These are phyloP conservation scores for Candida nitratophila DNA, from an alignment of 805 yeast species.

Conservation along the genomic window DNA sequence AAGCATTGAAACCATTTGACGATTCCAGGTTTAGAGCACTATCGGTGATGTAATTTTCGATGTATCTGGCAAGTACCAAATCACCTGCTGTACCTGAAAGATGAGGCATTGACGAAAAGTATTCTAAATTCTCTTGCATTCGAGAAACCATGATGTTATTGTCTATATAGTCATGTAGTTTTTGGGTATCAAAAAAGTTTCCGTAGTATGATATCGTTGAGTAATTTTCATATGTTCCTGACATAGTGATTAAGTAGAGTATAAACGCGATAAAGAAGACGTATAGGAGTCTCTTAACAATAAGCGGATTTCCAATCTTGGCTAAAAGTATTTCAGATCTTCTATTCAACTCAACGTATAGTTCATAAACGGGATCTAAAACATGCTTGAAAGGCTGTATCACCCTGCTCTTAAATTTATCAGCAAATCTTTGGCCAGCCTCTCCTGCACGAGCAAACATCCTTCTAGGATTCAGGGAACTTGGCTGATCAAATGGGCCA, in stretches of 20 bases:
- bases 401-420: slow-evolving; percentile 28
- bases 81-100: slow-evolving; percentile 87
- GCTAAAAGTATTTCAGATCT: slow-evolving; percentile 52
- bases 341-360: slow-evolving; percentile 31
- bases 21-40: slow-evolving; percentile 50
- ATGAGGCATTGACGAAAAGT: slow-evolving; percentile 77
- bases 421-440: slow-evolving; percentile 28
- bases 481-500: neutral
- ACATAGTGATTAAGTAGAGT: slow-evolving; percentile 49
- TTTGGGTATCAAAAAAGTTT: slow-evolving; percentile 54
- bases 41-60: slow-evolving; percentile 49
- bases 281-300: slow-evolving; percentile 70
- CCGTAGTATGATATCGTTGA: slow-evolving; percentile 35
- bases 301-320: slow-evolving; percentile 78
- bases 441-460: slow-evolving; percentile 31
- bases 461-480: slow-evolving; percentile 11
- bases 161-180: slow-evolving; percentile 41
- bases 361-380: slow-evolving; percentile 46
- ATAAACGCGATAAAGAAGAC: slow-evolving; percentile 56
- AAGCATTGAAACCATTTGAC: slow-evolving; percentile 44
- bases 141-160: slow-evolving; percentile 46
- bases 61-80: slow-evolving; percentile 58
- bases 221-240: slow-evolving; percentile 45
- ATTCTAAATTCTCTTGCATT: slow-evolving; percentile 62
- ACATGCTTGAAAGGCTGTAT: slow-evolving; percentile 37